Percentiles rank a stretch among this genome's conserved stretches.
These are phyloP conservation scores for Exophiala phaeomuriformis DNA, from an alignment of 2,329 filamentous ascomycete genomes.

Conservation along the genomic window DNA sequence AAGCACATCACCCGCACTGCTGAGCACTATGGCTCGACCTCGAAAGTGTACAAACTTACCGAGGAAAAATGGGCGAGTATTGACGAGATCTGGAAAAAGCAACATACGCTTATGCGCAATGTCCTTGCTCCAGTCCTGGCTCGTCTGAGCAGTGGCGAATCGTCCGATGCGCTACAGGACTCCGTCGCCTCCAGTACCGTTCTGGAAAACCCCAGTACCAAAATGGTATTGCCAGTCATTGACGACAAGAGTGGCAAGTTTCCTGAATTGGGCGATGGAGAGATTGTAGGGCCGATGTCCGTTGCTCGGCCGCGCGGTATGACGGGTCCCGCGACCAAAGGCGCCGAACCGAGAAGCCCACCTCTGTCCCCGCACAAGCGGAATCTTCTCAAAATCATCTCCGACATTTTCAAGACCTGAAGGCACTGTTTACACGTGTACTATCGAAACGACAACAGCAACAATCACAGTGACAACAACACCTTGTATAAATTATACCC, in stretches of 20 bases:
- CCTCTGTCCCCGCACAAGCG: conserved; percentile 37
- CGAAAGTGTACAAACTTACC: conserved; percentile 77
- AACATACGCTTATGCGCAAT: conserved; percentile 58
- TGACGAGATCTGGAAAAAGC: conserved; percentile 64
- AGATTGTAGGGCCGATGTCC: conserved; percentile 91
- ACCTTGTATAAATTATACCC: conserved; percentile 1
- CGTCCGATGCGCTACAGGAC: conserved; percentile 14
- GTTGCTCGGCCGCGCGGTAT: conserved; percentile 32
- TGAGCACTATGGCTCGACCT: conserved; percentile 84
- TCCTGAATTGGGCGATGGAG: conserved; percentile 76
- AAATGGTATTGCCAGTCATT: conserved; percentile 47
- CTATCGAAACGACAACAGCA: too few relatives aligned
- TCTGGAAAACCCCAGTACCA: conserved; percentile 37
- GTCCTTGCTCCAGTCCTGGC: conserved; percentile 39
- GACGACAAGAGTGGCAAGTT: conserved; percentile 64
- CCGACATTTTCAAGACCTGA: conserved; percentile 34
- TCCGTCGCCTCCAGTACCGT: conserved; percentile 20
- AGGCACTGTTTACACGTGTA: not conserved
- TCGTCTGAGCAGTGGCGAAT: conserved; percentile 33
- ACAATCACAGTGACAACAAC: conserved; percentile 5
- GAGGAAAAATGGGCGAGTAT: conserved; percentile 82
- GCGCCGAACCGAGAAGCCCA: conserved; percentile 38
- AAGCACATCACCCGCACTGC: conserved; percentile 81
- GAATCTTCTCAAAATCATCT: conserved; percentile 40
- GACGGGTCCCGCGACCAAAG: conserved; percentile 21